Percentiles rank a stretch among this genome's conserved stretches.
Evolutionary conservation across 1,139 yeast genomes (phyloP).

Genomic region (Debaryomyces fabryi): DNA sequence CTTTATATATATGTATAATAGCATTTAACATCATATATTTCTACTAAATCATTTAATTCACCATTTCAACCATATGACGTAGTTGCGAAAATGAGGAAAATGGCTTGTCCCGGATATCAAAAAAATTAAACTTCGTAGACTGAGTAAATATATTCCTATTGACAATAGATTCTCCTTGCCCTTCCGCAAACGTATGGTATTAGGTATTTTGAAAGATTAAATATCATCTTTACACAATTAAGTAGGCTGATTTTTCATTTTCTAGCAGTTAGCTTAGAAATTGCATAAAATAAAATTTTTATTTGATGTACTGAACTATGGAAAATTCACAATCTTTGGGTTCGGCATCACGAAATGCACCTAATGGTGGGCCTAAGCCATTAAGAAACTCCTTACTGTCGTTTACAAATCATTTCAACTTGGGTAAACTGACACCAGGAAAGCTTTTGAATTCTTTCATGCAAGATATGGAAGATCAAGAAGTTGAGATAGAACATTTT

Average conservation of each 20-base stretch:
- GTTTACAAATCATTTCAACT: neutral
- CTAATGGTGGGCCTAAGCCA: neutral
- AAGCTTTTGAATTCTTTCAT: conserved; percentile 24
- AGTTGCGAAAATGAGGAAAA: conserved; percentile 2
- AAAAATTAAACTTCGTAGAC: neutral
- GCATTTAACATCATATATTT: neutral
- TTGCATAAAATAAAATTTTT: neutral
- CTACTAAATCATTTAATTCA: neutral
- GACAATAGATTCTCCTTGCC: neutral
- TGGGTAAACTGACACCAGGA: conserved; percentile 22
- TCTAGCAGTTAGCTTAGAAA: neutral
- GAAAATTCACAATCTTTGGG: neutral
- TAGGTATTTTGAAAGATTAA: neutral
- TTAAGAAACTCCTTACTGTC: neutral
- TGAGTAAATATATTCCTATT: neutral
- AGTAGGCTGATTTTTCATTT: neutral
- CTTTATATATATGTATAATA: neutral
- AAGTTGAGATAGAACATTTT: conserved; percentile 66
- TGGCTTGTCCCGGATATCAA: neutral
- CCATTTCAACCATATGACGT: neutral
- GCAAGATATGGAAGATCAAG: conserved; percentile 43
- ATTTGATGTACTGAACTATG: conserved; percentile 1
- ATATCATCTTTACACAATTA: neutral
- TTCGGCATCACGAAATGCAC: neutral
- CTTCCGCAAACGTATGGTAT: neutral